Evolutionary conservation across 2,329 filamentous ascomycete genomes (phyloP).

Genomic region (Exophiala sideris): DNA sequence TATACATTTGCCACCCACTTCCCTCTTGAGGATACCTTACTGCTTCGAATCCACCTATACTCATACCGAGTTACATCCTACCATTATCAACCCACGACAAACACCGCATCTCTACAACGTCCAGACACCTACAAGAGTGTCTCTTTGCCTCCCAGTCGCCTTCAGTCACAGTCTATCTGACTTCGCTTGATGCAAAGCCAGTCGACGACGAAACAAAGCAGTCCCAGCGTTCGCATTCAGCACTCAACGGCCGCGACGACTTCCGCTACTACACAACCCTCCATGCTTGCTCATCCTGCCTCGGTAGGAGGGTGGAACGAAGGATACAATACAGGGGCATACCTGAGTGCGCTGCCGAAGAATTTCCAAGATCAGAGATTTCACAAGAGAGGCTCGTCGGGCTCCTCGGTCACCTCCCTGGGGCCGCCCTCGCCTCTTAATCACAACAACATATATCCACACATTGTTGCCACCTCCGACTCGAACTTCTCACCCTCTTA

Average conservation of each 20-base stretch:
- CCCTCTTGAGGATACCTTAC: constrained; percentile 4
- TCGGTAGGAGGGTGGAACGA: constrained; percentile 27
- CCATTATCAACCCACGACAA: constrained; percentile 18
- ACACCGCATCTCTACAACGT: not conserved
- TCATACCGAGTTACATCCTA: constrained; percentile 3
- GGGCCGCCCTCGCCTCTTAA: constrained; percentile 41
- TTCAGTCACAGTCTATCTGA: constrained; percentile 4
- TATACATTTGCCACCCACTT: constrained; percentile 24
- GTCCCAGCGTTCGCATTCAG: constrained; percentile 25
- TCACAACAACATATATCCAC: constrained; percentile 37
- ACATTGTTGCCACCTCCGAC: constrained; percentile 46
- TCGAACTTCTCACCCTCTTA: constrained; percentile 42
- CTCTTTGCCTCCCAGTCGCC: constrained; percentile 15
- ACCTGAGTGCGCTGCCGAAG: constrained; percentile 26
- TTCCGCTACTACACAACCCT: constrained; percentile 18
- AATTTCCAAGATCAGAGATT: constrained; percentile 28
- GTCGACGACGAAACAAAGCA: constrained; percentile 12
- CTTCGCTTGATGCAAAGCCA: constrained; percentile 21
- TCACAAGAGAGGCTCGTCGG: constrained; percentile 42
- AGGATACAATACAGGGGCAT: constrained; percentile 18
- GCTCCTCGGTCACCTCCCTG: constrained; percentile 43
- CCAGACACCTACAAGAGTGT: not conserved
- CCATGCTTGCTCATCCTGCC: constrained; percentile 25
- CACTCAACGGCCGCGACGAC: constrained; percentile 21
- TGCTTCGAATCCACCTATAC: constrained; percentile 16